Evolutionary conservation across 441 rosid species (phyloP).

Genomic region (Viola pubescens): DNA sequence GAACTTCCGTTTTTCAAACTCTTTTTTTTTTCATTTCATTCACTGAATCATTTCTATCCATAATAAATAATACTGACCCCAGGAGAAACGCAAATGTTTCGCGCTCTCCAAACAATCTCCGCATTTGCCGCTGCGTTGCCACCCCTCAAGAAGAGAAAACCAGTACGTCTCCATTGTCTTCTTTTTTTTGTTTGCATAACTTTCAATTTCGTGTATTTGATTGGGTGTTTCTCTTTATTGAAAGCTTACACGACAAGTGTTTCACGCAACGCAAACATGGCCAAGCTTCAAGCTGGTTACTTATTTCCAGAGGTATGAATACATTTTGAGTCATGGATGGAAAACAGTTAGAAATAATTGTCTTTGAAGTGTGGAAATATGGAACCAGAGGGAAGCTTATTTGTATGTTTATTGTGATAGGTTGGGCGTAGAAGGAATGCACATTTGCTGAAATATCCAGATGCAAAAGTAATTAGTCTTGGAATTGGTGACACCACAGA

Average conservation of each 20-base stretch:
- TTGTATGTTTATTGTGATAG: constrained; percentile 23
- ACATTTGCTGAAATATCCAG: constrained; percentile 76
- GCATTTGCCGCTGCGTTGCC: constrained; percentile 54
- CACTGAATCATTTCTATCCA: neutral
- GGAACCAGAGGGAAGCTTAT: no score
- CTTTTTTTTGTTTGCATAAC: neutral
- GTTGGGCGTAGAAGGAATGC: constrained; percentile 84
- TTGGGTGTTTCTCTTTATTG: constrained; percentile 11
- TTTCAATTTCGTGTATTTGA: neutral
- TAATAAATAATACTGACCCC: neutral
- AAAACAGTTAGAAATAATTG: neutral
- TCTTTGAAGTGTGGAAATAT: neutral
- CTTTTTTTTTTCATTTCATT: neutral
- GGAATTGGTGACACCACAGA: constrained; percentile 98
- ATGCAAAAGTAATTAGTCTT: constrained; percentile 83
- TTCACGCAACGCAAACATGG: constrained; percentile 72
- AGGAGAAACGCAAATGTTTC: constrained; percentile 38
- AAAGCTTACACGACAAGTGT: constrained; percentile 82
- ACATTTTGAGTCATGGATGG: neutral
- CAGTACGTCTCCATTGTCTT: constrained; percentile 20
- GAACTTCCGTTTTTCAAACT: neutral
- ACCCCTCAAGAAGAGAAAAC: constrained; percentile 53
- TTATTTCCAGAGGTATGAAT: constrained; percentile 81
- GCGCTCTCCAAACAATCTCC: constrained; percentile 36
- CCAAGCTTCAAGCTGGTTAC: constrained; percentile 97